These are phyloP conservation scores for Penicillium cinerascens DNA, from an alignment of 495 filamentous ascomycete genomes.

Conservation along the genomic window DNA sequence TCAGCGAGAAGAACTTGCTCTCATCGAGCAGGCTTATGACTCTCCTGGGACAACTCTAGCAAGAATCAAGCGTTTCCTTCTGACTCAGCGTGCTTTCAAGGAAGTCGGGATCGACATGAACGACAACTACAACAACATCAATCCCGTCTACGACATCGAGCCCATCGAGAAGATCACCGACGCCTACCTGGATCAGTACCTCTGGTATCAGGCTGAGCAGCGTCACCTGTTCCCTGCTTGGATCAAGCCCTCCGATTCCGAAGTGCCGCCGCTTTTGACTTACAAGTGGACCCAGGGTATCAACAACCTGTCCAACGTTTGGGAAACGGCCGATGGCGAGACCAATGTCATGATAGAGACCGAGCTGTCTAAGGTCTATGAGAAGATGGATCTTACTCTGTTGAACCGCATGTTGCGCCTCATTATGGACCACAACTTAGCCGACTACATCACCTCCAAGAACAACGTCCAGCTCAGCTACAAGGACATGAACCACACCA, in stretches of 20 bases:
- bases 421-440: conserved; percentile 99
- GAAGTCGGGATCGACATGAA: conserved; percentile 99
- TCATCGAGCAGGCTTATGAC: conserved; percentile 99
- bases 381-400: conserved; percentile 97
- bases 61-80: conserved; percentile 94
- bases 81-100: conserved; percentile 98
- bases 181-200: conserved; percentile 96
- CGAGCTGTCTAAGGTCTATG: conserved; percentile 96
- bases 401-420: conserved; percentile 88
- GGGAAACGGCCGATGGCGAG: conserved; percentile 92
- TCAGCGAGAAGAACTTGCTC: conserved; percentile 92
- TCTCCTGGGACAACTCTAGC: conserved; percentile 95
- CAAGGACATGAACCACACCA: conserved; percentile 99
- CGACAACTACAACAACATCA: conserved; percentile 98
- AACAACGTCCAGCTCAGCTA: conserved; percentile 99
- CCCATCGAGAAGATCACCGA: conserved; percentile 99
- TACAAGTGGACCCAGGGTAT: conserved; percentile 99
- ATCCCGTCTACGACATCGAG: conserved; percentile 98
- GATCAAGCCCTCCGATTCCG: conserved; percentile 99
- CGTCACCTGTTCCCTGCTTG: conserved; percentile 96
- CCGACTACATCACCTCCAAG: conserved; percentile 98
- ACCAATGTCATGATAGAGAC: conserved; percentile 99
- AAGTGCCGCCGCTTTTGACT: conserved; percentile 92
- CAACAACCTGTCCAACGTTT: conserved; percentile 97
- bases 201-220: conserved; percentile 99